These are phyloP conservation scores for Coemansia sp. DNA, from an alignment of 192 early-diverging fungal genomes.

Conservation along the genomic window DNA sequence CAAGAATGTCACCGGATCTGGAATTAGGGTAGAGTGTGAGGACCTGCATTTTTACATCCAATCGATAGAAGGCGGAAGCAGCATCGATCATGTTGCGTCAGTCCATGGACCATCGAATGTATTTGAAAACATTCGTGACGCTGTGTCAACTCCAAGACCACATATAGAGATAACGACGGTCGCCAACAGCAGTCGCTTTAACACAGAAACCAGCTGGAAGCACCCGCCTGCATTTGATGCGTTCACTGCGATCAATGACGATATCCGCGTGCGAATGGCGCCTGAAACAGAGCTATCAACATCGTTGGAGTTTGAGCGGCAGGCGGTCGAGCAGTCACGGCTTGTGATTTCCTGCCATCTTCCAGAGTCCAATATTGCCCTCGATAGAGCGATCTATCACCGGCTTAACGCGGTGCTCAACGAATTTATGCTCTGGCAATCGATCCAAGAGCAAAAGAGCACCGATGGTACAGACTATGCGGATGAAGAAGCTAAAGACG, in stretches of 20 bases:
- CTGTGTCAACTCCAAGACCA: constrained; percentile 40
- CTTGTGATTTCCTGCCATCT: constrained; percentile 52
- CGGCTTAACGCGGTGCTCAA: constrained; percentile 51
- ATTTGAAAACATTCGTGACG: neutral
- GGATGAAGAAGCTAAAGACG: neutral
- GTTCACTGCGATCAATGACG: constrained; percentile 44
- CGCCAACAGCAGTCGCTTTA: constrained; percentile 6
- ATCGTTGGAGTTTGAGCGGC: constrained; percentile 50
- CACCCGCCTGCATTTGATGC: constrained; percentile 54
- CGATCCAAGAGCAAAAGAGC: constrained; percentile 36
- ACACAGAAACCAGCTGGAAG: neutral
- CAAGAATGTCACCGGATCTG: constrained; percentile 48
- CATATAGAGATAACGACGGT: constrained; percentile 53
- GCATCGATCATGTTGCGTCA: constrained; percentile 36
- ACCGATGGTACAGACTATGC: neutral
- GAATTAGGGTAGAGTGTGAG: constrained; percentile 49
- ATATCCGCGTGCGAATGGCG: constrained; percentile 52
- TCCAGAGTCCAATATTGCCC: constrained; percentile 36
- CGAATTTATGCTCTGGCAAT: constrained; percentile 55
- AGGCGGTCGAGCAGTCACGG: constrained; percentile 39
- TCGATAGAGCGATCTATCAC: constrained; percentile 33
- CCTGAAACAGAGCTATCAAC: constrained; percentile 48
- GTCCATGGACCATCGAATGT: constrained; percentile 30
- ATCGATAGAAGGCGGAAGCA: constrained; percentile 31
- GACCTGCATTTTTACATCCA: constrained; percentile 36